Conservation (phyloP, 192 early-diverging fungal genomes). For the Glomus cerebriforme region DNA sequence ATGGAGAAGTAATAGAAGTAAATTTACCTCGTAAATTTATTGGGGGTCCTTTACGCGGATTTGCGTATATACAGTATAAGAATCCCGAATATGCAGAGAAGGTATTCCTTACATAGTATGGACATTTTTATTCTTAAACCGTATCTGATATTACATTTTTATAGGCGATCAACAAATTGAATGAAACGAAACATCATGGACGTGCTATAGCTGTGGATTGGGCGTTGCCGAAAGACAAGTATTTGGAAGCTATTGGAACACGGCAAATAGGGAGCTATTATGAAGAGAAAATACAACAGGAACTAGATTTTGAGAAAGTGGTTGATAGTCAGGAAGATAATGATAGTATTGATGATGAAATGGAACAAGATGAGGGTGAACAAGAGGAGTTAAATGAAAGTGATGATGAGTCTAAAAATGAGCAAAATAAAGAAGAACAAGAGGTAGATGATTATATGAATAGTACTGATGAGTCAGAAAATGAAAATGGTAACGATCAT, state of each 20-base stretch:
- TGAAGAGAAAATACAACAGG: background rate
- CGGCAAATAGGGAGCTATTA: background rate
- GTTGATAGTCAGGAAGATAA: conserved; percentile 45
- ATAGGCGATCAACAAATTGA: conserved; percentile 65
- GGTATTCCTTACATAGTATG: background rate
- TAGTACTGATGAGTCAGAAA: conserved; percentile 46
- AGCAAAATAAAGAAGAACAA: conserved; percentile 48
- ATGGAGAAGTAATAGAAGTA: conserved; percentile 71
- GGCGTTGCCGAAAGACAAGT: conserved; percentile 77
- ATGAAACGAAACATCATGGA: conserved; percentile 68
- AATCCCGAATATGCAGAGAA: conserved; percentile 69
- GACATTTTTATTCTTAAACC: background rate
- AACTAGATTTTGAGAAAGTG: conserved; percentile 44
- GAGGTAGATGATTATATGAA: conserved; percentile 29
- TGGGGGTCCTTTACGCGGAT: conserved; percentile 79
- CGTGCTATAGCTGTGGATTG: conserved; percentile 84
- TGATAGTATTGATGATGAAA: conserved; percentile 39
- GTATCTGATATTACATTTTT: background rate
- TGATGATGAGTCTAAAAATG: conserved; percentile 36
- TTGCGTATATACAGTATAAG: conserved; percentile 89
- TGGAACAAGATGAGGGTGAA: conserved; percentile 40
- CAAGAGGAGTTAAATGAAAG: conserved; percentile 35
- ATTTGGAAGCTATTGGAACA: conserved; percentile 54
- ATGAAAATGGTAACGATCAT: conserved; percentile 23
- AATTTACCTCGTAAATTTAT: conserved; percentile 73